Base-by-base conservation (phyloP, 2,329 filamentous ascomycete species). In the Colletotrichum kahawae region DNA sequence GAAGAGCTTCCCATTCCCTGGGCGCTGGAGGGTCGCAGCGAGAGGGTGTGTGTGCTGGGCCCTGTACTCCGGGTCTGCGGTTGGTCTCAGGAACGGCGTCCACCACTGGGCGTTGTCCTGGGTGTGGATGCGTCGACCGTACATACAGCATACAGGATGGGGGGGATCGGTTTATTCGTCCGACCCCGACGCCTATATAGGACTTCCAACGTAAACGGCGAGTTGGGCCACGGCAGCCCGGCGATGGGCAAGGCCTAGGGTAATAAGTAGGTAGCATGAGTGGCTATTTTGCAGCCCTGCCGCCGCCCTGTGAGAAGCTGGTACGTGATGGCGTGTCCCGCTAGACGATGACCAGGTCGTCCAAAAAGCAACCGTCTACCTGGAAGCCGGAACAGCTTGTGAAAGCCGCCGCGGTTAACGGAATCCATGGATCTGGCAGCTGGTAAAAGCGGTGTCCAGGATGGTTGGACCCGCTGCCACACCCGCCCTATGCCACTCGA, bases 391-490 rank as follows among this genome's bases (percentile, higher is more conserved):
- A 67, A 75, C 64, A 75, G 63, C 48, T 43, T 68, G 29, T 48
- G 38, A 74, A 38, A 51, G 33, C 64, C 29, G 43, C 69, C 64
- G 38, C 57, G 70, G 64, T 43, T 57, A 57, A 66, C 43, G 38
- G 70, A 51, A 62, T 66, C 57, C 74, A 74, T 74, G 66, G 64
- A 70, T 74, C 74, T 69, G 70, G 65, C 71, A 70, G 62, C 70
- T 70, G 74, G 70, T 76, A 74, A 74, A 34, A 70, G 74, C 74
- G 74, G 74, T 74, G 74, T 74, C 64, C n/a, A 74, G 70, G 38
- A 76, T 70, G 59, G 27, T 24, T 66, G 60, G 73, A 67, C 66
- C 70, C 71, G 70, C 74, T 76, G 65, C 51, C 66, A 76, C 71
- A 74, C 65, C 70, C 43, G 66, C 21, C 60, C 24, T 74, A 74